These are phyloP conservation scores for Micractinium sp. DNA, from an alignment of 139 green algal genomes.

Conservation along the genomic window DNA sequence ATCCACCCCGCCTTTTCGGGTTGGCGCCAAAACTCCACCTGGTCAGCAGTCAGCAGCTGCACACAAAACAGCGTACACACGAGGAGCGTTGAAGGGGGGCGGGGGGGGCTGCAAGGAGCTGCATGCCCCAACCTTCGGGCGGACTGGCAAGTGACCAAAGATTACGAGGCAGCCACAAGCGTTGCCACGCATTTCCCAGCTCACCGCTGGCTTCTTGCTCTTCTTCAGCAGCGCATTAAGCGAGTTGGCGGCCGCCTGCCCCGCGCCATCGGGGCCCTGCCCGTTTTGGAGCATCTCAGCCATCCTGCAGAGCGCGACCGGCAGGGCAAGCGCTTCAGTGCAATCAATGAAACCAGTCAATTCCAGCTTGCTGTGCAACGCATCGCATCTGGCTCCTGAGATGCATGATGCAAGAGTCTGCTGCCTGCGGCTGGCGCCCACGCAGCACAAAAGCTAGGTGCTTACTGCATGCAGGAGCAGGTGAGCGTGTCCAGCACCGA, in stretches of 20 bases:
- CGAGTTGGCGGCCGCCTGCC: slow-evolving; percentile 63
- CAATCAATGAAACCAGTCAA: too few relatives aligned
- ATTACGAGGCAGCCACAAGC: neutral
- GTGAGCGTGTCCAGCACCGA: slow-evolving; percentile 87
- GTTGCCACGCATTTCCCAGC: neutral
- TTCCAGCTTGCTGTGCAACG: too few relatives aligned
- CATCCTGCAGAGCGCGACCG: slow-evolving; percentile 60
- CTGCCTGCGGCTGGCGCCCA: too few relatives aligned
- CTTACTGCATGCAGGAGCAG: slow-evolving; percentile 87
- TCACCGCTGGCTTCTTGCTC: slow-evolving; percentile 38
- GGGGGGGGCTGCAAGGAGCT: neutral
- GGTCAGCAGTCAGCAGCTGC: slow-evolving; percentile 75
- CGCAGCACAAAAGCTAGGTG: neutral
- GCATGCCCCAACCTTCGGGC: neutral
- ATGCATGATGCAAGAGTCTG: neutral
- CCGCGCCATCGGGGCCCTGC: slow-evolving; percentile 42
- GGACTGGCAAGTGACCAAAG: neutral
- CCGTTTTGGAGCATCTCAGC: slow-evolving; percentile 83
- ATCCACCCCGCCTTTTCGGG: slow-evolving; percentile 91
- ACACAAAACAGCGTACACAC: neutral
- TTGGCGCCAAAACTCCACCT: slow-evolving; percentile 88
- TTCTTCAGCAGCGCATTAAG: slow-evolving; percentile 60
- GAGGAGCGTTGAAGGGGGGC: neutral
- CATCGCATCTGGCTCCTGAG: neutral
- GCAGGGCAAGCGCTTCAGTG: neutral